Base-by-base conservation (phyloP, 2,329 filamentous ascomycete species). In the Pseudogymnoascus sp. region DNA sequence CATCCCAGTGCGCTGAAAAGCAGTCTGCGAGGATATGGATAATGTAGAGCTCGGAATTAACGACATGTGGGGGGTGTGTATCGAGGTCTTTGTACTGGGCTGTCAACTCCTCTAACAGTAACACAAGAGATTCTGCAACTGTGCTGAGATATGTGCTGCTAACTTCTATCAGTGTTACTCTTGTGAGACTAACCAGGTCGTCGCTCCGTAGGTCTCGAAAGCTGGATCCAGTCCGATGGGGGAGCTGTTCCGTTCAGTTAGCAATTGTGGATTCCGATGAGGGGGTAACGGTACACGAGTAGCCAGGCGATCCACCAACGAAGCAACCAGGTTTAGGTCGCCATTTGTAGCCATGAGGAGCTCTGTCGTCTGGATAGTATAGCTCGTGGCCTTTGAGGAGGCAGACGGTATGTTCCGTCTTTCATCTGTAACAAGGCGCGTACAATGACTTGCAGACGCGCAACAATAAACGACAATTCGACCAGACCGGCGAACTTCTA, bases 21-120 rank as follows among this genome's bases (percentile, higher is more conserved):
- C 86, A 89, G 69, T 88, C 85, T 70, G 85, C 83, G 37, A 85
- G 78, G 44, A 89, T 76, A 59, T 82, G 79, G 60, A 88, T 73
- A n/a, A 88, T 76, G 68, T 86, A 88, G 59, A 85, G 76, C 71
- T 89, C 85, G 16, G 86, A 88, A 56, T 84, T 78, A 33, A 88
- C 75, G 61, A 89, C 78, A 69, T 87, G 83, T 38, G 78, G 75
- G 1, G 85, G 84, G 68, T 86, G 84, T 21, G 76, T 74, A 53
- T 78, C 73, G 62, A 83, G 75, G 23, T 66, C 74, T 65, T 79
- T 79, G 70, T 84, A 84, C 3, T 83, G 80, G 60, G 80, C 80
- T 28, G 77, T 75, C 40, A 87, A 77, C 38, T 85, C 83, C 70
- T 87, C 83, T 53, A 87, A 77, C 5, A 87, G 74, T 40, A 77